Percentiles rank a stretch among this genome's conserved stretches.
Evolutionary conservation across 352 stramenopile genomes (phyloP).

Genomic region (Phytopythium litorale): DNA sequence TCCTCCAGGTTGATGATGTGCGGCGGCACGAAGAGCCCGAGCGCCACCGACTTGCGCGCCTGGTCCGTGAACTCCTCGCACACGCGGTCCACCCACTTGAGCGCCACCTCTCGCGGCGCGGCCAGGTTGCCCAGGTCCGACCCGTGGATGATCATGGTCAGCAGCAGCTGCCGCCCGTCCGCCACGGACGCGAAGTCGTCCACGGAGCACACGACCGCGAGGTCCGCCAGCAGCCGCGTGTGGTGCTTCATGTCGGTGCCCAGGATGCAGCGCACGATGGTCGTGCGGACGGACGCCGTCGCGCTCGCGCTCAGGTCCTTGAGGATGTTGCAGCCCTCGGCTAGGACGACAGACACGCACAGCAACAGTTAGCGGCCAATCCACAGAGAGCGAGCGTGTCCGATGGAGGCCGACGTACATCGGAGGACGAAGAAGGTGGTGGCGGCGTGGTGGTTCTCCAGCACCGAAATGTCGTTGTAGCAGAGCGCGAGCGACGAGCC

Average conservation of each 20-base stretch:
- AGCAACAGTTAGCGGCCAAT: not conserved
- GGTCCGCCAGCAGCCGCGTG: slow-evolving; percentile 55
- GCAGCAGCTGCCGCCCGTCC: slow-evolving; percentile 64
- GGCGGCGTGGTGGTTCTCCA: slow-evolving; percentile 87
- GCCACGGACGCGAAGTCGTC: slow-evolving; percentile 54
- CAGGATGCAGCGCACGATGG: slow-evolving; percentile 76
- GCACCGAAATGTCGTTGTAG: slow-evolving; percentile 89
- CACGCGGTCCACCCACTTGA: slow-evolving; percentile 71
- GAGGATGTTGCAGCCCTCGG: slow-evolving; percentile 55
- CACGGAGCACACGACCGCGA: slow-evolving; percentile 37
- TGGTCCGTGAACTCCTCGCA: slow-evolving; percentile 81
- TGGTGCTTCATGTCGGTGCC: slow-evolving; percentile 84
- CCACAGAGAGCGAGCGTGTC: no score
- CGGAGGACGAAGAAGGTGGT: slow-evolving; percentile 65
- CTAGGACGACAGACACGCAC: slow-evolving; percentile 13
- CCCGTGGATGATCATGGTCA: slow-evolving; percentile 84
- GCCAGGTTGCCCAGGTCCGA: slow-evolving; percentile 67
- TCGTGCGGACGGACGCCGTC: slow-evolving; percentile 36
- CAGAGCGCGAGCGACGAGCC: slow-evolving; percentile 71
- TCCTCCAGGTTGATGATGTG: slow-evolving; percentile 80
- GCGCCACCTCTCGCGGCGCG: slow-evolving; percentile 32
- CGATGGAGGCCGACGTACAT: slow-evolving; percentile 20
- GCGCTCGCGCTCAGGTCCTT: slow-evolving; percentile 45
- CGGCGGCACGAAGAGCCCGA: slow-evolving; percentile 58
- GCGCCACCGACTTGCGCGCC: slow-evolving; percentile 44